phyloP scores from a whole-genome alignment of 2,329 filamentous ascomycete species.

The Bipolaris victoriae region DNA sequence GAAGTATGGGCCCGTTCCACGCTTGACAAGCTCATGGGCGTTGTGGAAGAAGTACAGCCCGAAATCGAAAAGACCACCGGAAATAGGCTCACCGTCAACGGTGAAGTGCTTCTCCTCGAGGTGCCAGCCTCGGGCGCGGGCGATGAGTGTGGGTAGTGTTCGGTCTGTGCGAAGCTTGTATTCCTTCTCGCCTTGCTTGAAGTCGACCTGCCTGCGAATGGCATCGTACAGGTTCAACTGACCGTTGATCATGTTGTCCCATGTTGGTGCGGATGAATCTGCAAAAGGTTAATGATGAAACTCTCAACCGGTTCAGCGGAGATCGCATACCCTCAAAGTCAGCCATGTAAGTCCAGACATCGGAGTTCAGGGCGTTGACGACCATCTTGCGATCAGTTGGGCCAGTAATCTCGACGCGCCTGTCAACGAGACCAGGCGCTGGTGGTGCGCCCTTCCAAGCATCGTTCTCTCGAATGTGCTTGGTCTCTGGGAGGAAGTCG shows the following conservation, averaged over 20 bases:
- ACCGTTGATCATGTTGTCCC: conserved; percentile 99
- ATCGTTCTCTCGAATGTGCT: conserved; percentile 90
- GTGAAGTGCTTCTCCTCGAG: conserved; percentile 98
- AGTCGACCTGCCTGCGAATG: conserved; percentile 91
- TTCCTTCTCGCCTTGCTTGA: conserved; percentile 92
- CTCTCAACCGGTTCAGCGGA: not conserved
- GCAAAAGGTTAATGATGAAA: conserved; percentile 18
- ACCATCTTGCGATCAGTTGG: conserved; percentile 99
- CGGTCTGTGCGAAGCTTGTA: conserved; percentile 97
- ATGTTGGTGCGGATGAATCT: conserved; percentile 96
- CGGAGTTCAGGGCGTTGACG: conserved; percentile 91
- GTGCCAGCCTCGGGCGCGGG: conserved; percentile 95
- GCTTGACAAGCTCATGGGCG: conserved; percentile 82
- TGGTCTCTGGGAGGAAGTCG: conserved; percentile 95
- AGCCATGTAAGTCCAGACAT: conserved; percentile 99
- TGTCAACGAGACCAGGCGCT: conserved; percentile 89
- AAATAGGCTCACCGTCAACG: conserved; percentile 92
- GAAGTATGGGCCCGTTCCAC: conserved; percentile 91
- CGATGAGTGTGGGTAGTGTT: conserved; percentile 85
- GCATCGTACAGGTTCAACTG: conserved; percentile 98
- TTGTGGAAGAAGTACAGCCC: conserved; percentile 99
- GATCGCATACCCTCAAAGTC: conserved; percentile 84
- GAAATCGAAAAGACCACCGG: conserved; percentile 92
- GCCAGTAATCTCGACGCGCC: conserved; percentile 95
- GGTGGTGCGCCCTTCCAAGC: conserved; percentile 93